These are phyloP conservation scores for Ensete ventricosum DNA, from an alignment of 176 grass and related monocot genomes.

Conservation along the genomic window DNA sequence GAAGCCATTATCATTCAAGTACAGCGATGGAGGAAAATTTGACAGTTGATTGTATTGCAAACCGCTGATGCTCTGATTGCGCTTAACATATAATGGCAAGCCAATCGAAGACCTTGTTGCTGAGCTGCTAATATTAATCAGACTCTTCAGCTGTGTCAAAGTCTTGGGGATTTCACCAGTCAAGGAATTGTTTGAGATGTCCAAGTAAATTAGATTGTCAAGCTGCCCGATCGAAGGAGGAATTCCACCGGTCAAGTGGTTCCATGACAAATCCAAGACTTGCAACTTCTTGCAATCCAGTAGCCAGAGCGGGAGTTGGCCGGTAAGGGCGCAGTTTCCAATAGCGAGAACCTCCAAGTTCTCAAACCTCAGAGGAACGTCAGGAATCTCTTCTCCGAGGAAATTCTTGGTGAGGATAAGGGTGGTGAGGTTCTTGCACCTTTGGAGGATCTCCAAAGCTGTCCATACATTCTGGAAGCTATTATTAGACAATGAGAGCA, in stretches of 20 bases:
- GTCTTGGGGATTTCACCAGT: conserved; percentile 51
- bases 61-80: conserved; percentile 57
- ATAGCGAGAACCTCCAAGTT: conserved; percentile 68
- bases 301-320: conserved; percentile 54
- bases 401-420: conserved; percentile 91
- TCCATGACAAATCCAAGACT: conserved; percentile 97
- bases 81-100: conserved; percentile 86
- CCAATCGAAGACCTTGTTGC: conserved; percentile 30
- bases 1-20: conserved; percentile 65
- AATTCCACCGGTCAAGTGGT: conserved; percentile 50
- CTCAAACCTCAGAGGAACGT: conserved; percentile 23
- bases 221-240: conserved; percentile 51
- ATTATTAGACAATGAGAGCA: conserved; percentile 86
- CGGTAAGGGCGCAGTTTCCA: conserved; percentile 67
- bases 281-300: conserved; percentile 58
- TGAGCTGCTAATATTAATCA: conserved; percentile 29
- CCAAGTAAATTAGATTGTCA: conserved; percentile 67
- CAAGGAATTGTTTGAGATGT: conserved; percentile 91
- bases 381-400: conserved; percentile 52
- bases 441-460: conserved; percentile 31
- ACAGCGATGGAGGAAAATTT: conserved; percentile 75
- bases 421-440: conserved; percentile 63
- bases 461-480: conserved; percentile 72
- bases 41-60: conserved; percentile 93
- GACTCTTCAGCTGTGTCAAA: conserved; percentile 72